Conservation (phyloP, 2,329 filamentous ascomycete genomes). For the Colletotrichum tabaci region DNA sequence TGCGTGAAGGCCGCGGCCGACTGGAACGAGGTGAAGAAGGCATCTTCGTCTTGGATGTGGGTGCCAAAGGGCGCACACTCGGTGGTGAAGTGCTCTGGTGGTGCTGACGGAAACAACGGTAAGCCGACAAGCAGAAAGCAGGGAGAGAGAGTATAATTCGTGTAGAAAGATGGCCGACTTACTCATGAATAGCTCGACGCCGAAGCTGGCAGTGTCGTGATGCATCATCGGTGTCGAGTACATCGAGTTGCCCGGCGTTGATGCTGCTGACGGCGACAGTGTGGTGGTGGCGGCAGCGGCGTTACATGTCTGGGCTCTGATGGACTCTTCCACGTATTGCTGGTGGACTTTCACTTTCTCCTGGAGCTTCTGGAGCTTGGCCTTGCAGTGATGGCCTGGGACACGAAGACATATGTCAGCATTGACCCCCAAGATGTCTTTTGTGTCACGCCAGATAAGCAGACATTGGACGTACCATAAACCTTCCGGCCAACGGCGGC, state of each 20-base stretch:
- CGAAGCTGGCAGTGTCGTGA: too few species aligned
- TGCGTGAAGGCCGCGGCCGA: background rate
- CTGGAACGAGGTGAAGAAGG: background rate
- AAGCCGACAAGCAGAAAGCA: background rate
- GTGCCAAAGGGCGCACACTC: background rate
- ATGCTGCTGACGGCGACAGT: background rate
- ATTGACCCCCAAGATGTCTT: background rate
- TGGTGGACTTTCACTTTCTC: slow-evolving; percentile 5
- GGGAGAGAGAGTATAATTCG: too few species aligned
- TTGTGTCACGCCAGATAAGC: background rate
- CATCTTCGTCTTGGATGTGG: background rate
- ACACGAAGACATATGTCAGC: background rate
- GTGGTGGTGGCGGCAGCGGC: too few species aligned
- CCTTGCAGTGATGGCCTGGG: background rate
- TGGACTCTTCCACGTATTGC: slow-evolving; percentile 3
- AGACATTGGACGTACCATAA: background rate
- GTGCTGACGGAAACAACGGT: background rate
- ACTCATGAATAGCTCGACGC: slow-evolving; percentile 3
- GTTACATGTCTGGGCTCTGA: background rate
- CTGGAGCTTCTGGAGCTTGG: slow-evolving; percentile 11
- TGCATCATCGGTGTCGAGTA: background rate
- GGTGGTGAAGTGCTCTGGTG: background rate
- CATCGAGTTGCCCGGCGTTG: background rate
- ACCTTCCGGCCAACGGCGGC: background rate
- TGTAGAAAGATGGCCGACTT: background rate